Conservation (phyloP, 768 basidiomycete genomes). For the Gautieria morchelliformis region DNA sequence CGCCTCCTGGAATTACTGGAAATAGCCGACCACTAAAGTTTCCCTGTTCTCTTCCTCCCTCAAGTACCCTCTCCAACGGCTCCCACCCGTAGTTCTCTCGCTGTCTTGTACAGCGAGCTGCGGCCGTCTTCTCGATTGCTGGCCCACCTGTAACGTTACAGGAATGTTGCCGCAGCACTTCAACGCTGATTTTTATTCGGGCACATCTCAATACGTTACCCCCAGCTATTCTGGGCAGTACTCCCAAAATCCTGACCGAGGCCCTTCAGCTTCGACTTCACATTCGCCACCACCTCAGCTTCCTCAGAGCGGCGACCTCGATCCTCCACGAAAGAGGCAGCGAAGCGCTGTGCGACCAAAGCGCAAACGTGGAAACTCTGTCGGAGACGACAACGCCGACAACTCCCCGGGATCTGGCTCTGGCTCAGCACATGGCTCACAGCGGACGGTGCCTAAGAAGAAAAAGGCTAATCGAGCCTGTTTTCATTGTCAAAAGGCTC, state of each 20-base stretch:
- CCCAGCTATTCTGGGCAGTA: slow-evolving; percentile 1
- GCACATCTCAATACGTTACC: slow-evolving; percentile 1
- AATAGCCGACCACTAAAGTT: not conserved
- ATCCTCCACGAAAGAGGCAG: not conserved
- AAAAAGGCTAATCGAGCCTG: slow-evolving; percentile 94
- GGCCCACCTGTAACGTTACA: not conserved
- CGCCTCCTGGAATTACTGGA: slow-evolving; percentile 3
- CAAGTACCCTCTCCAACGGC: not conserved
- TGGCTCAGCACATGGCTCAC: slow-evolving; percentile 29
- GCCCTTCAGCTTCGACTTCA: slow-evolving; percentile 25
- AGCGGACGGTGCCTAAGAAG: slow-evolving; percentile 79
- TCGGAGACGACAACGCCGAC: slow-evolving; percentile 45
- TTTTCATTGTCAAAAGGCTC: slow-evolving; percentile 93
- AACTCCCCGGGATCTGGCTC: slow-evolving; percentile 17
- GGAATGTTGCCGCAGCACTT: slow-evolving; percentile 9
- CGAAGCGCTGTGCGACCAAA: slow-evolving; percentile 25
- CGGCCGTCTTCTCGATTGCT: not conserved
- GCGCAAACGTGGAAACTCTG: slow-evolving; percentile 53
- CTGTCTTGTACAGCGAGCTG: not conserved
- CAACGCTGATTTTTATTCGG: slow-evolving; percentile 5
- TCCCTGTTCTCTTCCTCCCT: not conserved
- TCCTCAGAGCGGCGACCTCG: slow-evolving; percentile 4
- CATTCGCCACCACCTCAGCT: slow-evolving; percentile 23
- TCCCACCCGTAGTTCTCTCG: not conserved
- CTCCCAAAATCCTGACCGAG: slow-evolving; percentile 18